Conservation (phyloP, 257 asterid genomes). For the Gentiana straminea region DNA sequence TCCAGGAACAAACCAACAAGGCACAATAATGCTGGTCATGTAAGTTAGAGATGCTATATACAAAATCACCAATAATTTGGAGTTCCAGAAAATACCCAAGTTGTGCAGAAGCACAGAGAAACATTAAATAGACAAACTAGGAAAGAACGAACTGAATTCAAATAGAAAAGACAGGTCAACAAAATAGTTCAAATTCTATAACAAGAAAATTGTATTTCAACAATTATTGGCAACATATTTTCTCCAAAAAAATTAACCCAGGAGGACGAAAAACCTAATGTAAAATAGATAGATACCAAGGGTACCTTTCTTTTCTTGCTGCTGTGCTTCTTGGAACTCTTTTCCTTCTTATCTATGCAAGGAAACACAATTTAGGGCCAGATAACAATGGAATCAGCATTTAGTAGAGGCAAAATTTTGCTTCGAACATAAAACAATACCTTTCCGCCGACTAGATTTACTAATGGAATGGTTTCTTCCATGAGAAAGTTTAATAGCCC, state of each 20-base stretch:
- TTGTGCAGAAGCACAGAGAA: no score
- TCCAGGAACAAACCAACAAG: no score
- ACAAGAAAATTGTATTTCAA: no score
- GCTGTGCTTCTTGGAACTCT: slow-evolving; percentile 62
- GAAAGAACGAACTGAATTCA: no score
- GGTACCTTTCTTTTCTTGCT: slow-evolving; percentile 89
- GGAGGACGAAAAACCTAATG: background rate
- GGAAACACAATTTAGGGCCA: slow-evolving; percentile 11
- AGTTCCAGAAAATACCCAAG: no score
- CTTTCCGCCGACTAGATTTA: slow-evolving; percentile 55
- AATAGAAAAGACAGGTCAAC: no score
- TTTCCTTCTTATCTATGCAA: slow-evolving; percentile 67
- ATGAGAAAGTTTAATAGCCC: slow-evolving; percentile 70
- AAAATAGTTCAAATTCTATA: no score
- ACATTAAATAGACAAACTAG: no score
- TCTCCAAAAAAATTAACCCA: background rate
- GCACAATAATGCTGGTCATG: no score
- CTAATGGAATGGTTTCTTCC: slow-evolving; percentile 82
- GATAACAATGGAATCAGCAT: slow-evolving; percentile 7
- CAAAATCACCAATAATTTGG: no score
- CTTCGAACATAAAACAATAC: slow-evolving; percentile 25
- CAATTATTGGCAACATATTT: no score
- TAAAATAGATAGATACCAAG: slow-evolving; percentile 3
- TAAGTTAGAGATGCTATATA: no score
- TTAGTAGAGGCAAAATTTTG: slow-evolving; percentile 4